These are phyloP conservation scores for Mycena vitilis DNA, from an alignment of 768 basidiomycete genomes.

Conservation along the genomic window DNA sequence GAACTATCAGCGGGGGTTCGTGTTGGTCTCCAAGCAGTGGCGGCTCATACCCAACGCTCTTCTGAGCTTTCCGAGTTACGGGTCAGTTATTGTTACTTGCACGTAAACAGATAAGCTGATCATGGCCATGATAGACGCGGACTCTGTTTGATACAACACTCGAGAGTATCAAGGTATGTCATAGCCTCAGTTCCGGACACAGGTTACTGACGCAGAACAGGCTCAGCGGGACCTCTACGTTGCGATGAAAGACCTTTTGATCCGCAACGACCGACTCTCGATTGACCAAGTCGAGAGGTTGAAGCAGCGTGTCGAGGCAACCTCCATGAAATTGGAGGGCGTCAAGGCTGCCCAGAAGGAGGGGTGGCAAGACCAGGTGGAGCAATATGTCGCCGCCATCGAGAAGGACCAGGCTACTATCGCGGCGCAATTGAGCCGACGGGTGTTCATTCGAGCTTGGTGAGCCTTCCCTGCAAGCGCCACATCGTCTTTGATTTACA, in stretches of 20 bases:
- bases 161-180: conserved; percentile 77
- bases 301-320: conserved; percentile 85
- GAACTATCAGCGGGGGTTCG: conserved; percentile 84
- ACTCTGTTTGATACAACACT: conserved; percentile 73
- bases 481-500: conserved; percentile 26
- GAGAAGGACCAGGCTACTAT: conserved; percentile 91
- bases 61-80: conserved; percentile 81
- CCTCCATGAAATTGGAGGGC: conserved; percentile 79
- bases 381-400: conserved; percentile 74
- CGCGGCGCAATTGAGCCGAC: conserved; percentile 74
- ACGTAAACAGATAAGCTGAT: not conserved
- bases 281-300: conserved; percentile 90
- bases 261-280: conserved; percentile 89
- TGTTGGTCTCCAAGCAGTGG: conserved; percentile 74
- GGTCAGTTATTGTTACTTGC: conserved; percentile 54
- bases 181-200: not conserved
- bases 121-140: conserved; percentile 61
- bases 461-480: conserved; percentile 47
- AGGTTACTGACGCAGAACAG: conserved; percentile 50
- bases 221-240: conserved; percentile 87
- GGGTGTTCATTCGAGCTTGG: conserved; percentile 91
- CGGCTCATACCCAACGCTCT: conserved; percentile 74
- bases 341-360: conserved; percentile 79
- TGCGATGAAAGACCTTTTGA: conserved; percentile 87
- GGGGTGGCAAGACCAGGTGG: conserved; percentile 88